Base-by-base conservation (phyloP, 208 protist species). In the Balamuthia mandrillaris region DNA sequence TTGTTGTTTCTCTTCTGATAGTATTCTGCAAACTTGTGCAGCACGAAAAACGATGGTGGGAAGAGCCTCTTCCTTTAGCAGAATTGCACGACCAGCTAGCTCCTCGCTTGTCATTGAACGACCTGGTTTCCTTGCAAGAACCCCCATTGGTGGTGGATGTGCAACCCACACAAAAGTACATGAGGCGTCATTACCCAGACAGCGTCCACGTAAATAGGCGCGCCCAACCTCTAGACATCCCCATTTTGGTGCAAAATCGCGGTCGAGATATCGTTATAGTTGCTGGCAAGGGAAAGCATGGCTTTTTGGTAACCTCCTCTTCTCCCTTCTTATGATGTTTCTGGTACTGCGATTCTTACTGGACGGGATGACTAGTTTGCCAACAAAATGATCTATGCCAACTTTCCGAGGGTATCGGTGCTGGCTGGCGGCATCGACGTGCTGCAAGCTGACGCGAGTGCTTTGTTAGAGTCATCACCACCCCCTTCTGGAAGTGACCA, bases 341-440 rank as follows among this genome's bases (percentile, higher is more conserved):
- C 24, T 4, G 68, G 24, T 24, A 44, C 33, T 16, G 54, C 33
- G 24, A 33, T n/a, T 10, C 0, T 7, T 65, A 7, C 6, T 27
- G 42, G 49, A 33, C 14, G 41, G 6, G 9, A 33, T 9, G 6
- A 31, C 33, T 37, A 42, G 9, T 6, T 63, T 44, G 18, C 70
- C n/a, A 6, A 27, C 18, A 66, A 58, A 58, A n/a, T 84, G 12
- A 41, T 84, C 16, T 42, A 42, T 4, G 56, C 51, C 39, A 45
- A 5, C n/a, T 84, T 84, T 42, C 33, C 37, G 27, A n/a, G 37
- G 54, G 77, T 84, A n/a, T 52, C 42, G 21, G 39, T 42, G 56
- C 77, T 84, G 54, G 54, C 24, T 29, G 77, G 77, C 51, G 77
- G 77, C 24, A 84, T 84, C 4, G 77, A 84, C 37, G 77, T 70